A percentile compares a stretch with the other conserved stretches of the same genome.
phyloP scores from a whole-genome alignment of 129 eudicot species.

The Artemisia argyi region DNA sequence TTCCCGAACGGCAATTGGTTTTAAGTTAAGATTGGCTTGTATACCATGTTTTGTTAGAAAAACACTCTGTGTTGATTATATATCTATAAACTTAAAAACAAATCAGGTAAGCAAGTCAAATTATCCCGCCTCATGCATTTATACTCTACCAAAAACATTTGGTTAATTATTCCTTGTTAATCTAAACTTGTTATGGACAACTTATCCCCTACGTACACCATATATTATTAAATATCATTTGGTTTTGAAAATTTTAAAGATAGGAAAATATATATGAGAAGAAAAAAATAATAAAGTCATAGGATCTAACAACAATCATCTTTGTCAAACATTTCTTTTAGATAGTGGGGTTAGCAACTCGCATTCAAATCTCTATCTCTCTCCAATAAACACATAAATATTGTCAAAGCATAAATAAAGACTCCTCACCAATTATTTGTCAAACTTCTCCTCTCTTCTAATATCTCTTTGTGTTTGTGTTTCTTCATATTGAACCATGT shows the following conservation, averaged over 20 bases:
- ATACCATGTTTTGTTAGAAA: no score
- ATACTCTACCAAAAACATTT: no score
- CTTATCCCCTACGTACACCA: no score
- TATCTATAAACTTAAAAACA: no score
- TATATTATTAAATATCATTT: not conserved
- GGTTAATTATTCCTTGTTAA: no score
- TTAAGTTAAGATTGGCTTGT: no score
- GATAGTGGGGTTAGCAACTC: slow-evolving; percentile 52
- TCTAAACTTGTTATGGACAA: no score
- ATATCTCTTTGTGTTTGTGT: slow-evolving; percentile 17
- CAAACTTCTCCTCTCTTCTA: slow-evolving; percentile 40
- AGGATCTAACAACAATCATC: slow-evolving; percentile 33
- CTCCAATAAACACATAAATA: slow-evolving; percentile 38
- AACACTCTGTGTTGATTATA: no score
- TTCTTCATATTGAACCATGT: slow-evolving; percentile 42
- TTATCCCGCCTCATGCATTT: no score
- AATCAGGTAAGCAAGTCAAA: no score
- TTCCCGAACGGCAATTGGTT: no score
- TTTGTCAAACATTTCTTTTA: slow-evolving; percentile 63
- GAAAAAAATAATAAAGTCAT: slow-evolving; percentile 21
- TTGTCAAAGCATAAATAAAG: slow-evolving; percentile 82
- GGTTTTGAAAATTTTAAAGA: not conserved
- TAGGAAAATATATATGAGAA: not conserved
- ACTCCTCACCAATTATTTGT: slow-evolving; percentile 45
- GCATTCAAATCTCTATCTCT: slow-evolving; percentile 41